Percentiles rank a stretch among this genome's conserved stretches.
These are phyloP conservation scores for Mortierella sp. DNA, from an alignment of 371 early-diverging fungal genomes.

Conservation along the genomic window DNA sequence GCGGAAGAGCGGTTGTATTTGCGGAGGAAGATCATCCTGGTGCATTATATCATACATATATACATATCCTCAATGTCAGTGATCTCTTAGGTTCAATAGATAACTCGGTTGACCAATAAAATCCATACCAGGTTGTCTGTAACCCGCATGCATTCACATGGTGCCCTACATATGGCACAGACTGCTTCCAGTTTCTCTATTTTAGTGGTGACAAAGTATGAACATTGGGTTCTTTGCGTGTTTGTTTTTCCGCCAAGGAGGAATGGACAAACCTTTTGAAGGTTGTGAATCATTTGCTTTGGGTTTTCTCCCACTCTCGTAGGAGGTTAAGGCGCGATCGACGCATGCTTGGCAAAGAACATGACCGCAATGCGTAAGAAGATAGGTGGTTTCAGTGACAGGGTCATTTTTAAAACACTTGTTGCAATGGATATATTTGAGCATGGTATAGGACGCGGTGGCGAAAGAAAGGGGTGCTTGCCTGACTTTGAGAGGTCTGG, in stretches of 20 bases:
- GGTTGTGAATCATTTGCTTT: not conserved
- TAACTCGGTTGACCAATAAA: not conserved
- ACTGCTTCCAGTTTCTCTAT: slow-evolving; percentile 3
- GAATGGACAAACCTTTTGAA: not conserved
- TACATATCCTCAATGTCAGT: not conserved
- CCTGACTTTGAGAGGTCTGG: not conserved
- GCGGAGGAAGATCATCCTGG: slow-evolving; percentile 31
- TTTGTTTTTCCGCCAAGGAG: not conserved
- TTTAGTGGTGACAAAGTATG: slow-evolving; percentile 19
- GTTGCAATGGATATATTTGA: slow-evolving; percentile 43
- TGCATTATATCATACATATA: not conserved
- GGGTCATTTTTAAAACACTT: slow-evolving; percentile 41
- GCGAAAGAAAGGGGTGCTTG: slow-evolving; percentile 1
- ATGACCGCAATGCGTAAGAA: slow-evolving; percentile 47
- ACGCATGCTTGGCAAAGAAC: slow-evolving; percentile 36
- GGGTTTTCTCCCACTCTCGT: slow-evolving; percentile 3
- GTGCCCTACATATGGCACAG: slow-evolving; percentile 31
- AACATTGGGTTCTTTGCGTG: not conserved
- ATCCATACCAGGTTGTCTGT: slow-evolving; percentile 18
- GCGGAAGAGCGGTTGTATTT: slow-evolving; percentile 32
- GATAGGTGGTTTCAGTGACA: slow-evolving; percentile 11
- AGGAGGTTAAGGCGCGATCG: slow-evolving; percentile 11
- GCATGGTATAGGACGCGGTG: slow-evolving; percentile 1
- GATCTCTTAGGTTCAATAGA: not conserved
- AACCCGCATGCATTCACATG: slow-evolving; percentile 30